Conservation (phyloP, 2,329 filamentous ascomycete genomes). For the Domatiomyces globalis region DNA sequence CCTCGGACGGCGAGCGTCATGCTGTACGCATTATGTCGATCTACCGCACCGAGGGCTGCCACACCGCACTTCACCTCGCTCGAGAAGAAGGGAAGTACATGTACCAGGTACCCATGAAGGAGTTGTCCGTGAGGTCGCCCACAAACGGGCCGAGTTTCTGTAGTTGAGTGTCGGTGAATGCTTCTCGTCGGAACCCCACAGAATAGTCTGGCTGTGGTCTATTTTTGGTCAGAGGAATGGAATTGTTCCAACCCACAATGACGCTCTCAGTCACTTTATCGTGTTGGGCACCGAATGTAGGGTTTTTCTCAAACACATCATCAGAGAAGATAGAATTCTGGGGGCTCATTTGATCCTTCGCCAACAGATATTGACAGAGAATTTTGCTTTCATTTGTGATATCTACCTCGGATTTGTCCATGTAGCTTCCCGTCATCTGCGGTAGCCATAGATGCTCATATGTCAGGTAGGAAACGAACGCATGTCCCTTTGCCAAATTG, state of each 20-base stretch:
- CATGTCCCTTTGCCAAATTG: neutral
- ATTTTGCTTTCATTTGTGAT: too few relatives aligned
- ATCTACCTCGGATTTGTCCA: too few relatives aligned
- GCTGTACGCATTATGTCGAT: slow-evolving; percentile 21
- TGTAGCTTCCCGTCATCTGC: too few relatives aligned
- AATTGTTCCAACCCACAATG: slow-evolving; percentile 23
- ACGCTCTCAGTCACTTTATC: slow-evolving; percentile 26
- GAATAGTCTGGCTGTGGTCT: slow-evolving; percentile 25
- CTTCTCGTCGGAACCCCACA: slow-evolving; percentile 22
- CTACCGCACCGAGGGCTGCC: slow-evolving; percentile 21
- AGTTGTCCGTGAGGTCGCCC: slow-evolving; percentile 25
- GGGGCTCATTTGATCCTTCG: too few relatives aligned
- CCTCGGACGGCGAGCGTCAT: slow-evolving; percentile 25
- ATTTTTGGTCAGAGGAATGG: slow-evolving; percentile 19
- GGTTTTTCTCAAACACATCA: too few relatives aligned
- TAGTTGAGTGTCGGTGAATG: slow-evolving; percentile 33
- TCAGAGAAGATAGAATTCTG: too few relatives aligned
- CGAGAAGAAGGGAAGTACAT: slow-evolving; percentile 40
- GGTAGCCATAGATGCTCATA: neutral
- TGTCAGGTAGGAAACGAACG: neutral
- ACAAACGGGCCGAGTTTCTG: slow-evolving; percentile 29
- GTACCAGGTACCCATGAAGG: slow-evolving; percentile 30
- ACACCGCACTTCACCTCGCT: slow-evolving; percentile 36
- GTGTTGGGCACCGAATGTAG: too few relatives aligned
- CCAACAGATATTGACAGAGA: too few relatives aligned